These are phyloP conservation scores for Scedosporium minutisporum DNA, from an alignment of 2,329 filamentous ascomycete species.

Conservation along the genomic window DNA sequence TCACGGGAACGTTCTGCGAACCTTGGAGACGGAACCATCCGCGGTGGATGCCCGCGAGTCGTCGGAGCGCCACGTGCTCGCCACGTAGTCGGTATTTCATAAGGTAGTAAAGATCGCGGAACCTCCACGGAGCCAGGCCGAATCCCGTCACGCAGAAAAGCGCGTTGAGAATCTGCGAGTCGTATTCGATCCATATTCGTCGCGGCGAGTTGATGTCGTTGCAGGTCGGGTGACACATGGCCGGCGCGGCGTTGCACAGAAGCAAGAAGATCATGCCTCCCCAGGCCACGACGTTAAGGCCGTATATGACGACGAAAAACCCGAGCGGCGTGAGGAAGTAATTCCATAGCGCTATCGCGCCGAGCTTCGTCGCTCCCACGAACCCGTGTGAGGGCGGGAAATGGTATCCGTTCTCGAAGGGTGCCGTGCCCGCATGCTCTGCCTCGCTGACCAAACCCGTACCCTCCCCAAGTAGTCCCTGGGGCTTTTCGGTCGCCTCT, in stretches of 20 bases:
- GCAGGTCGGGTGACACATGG: slow-evolving; percentile 64
- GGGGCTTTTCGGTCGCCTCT: background rate
- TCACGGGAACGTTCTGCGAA: slow-evolving; percentile 46
- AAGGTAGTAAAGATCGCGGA: slow-evolving; percentile 68
- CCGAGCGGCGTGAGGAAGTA: slow-evolving; percentile 69
- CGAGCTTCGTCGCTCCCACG: slow-evolving; percentile 48
- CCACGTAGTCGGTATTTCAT: slow-evolving; percentile 50
- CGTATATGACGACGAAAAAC: slow-evolving; percentile 69
- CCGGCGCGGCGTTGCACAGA: slow-evolving; percentile 62
- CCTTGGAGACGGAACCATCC: slow-evolving; percentile 67
- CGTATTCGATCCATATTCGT: slow-evolving; percentile 77
- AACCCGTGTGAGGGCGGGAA: slow-evolving; percentile 53
- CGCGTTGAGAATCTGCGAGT: slow-evolving; percentile 60
- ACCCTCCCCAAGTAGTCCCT: background rate
- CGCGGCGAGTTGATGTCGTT: slow-evolving; percentile 65
- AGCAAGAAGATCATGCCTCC: slow-evolving; percentile 85
- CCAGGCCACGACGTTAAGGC: slow-evolving; percentile 78
- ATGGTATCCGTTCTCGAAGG: slow-evolving; percentile 56
- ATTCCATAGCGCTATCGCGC: slow-evolving; percentile 53
- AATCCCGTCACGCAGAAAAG: slow-evolving; percentile 84
- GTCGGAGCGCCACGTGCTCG: slow-evolving; percentile 48
- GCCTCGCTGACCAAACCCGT: background rate
- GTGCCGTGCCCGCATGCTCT: slow-evolving; percentile 18
- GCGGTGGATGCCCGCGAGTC: slow-evolving; percentile 63
- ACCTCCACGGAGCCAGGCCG: slow-evolving; percentile 75